These are phyloP conservation scores for Blastosporella zonata DNA, from an alignment of 1,284 basidiomycete genomes.

Conservation along the genomic window DNA sequence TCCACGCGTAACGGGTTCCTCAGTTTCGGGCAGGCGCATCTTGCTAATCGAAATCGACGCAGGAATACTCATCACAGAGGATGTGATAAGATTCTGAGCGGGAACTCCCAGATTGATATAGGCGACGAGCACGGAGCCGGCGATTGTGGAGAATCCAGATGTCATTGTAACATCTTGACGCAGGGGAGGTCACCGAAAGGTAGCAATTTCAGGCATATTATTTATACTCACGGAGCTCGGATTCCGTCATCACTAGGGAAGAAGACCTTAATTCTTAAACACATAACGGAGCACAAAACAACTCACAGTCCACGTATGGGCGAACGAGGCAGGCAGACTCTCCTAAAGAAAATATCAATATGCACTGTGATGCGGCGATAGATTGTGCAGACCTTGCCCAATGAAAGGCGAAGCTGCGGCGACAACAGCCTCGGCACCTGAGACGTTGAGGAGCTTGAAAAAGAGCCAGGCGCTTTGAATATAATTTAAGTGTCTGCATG, in stretches of 20 bases:
- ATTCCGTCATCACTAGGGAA: conserved; percentile 71
- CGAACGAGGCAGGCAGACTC: conserved; percentile 83
- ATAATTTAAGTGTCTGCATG: conserved; percentile 10
- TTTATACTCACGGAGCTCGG: conserved; percentile 63
- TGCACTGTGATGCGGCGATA: not conserved
- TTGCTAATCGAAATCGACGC: conserved; percentile 92
- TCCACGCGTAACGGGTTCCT: conserved; percentile 85
- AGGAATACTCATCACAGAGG: conserved; percentile 93
- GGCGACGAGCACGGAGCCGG: conserved; percentile 83
- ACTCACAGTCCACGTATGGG: conserved; percentile 74
- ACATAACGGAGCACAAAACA: not conserved
- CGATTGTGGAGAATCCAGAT: conserved; percentile 89
- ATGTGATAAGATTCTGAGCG: conserved; percentile 80
- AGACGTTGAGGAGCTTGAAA: conserved; percentile 84
- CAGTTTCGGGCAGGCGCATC: conserved; percentile 78
- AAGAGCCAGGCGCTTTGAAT: conserved; percentile 80
- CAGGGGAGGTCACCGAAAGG: not conserved
- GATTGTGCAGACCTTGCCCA: conserved; percentile 50
- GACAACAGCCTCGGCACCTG: conserved; percentile 89
- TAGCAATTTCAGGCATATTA: not conserved
- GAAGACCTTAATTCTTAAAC: not conserved
- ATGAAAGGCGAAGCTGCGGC: conserved; percentile 91
- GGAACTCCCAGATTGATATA: conserved; percentile 85
- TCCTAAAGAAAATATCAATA: conserved; percentile 36
- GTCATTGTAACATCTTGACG: conserved; percentile 76